Percentiles rank a stretch among this genome's conserved stretches.
Evolutionary conservation across 139 green algal species (phyloP).

Genomic region (Raphidocelis subcapitata): DNA sequence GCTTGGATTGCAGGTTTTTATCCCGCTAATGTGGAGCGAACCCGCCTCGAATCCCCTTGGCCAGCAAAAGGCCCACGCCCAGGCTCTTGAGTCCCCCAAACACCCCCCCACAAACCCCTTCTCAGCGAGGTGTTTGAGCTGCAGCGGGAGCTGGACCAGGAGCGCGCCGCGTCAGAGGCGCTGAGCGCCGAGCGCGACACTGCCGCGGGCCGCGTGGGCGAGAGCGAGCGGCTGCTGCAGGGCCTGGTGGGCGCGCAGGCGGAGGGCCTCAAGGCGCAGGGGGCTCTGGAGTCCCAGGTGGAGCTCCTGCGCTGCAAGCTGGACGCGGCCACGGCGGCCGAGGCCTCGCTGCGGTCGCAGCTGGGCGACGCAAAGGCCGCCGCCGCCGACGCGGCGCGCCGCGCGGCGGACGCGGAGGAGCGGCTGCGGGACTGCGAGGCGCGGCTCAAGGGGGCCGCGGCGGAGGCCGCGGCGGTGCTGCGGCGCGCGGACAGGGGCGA

Average conservation of each 20-base stretch:
- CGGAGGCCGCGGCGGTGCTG: constrained; percentile 30
- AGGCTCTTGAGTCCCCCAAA: too few relatives aligned
- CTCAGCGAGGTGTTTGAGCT: neutral
- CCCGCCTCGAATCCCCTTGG: too few relatives aligned
- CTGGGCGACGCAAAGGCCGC: neutral
- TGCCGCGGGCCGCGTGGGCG: neutral
- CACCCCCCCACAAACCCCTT: too few relatives aligned
- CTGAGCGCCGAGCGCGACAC: neutral
- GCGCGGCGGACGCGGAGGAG: constrained; percentile 18
- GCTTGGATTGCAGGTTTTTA: too few relatives aligned
- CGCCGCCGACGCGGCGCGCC: constrained; percentile 8
- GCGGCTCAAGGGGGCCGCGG: constrained; percentile 23
- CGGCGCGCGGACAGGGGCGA: constrained; percentile 34
- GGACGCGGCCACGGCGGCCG: neutral
- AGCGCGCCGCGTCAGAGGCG: neutral
- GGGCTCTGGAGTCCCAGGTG: neutral
- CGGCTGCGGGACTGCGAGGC: constrained; percentile 28
- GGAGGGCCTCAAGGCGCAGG: constrained; percentile 12
- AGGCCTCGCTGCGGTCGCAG: neutral
- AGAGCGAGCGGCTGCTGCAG: neutral
- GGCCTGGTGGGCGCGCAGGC: constrained; percentile 13
- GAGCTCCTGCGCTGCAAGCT: neutral
- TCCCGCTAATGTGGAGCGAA: too few relatives aligned
- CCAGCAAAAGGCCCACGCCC: too few relatives aligned
- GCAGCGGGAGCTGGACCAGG: neutral